Percentiles rank a stretch among this genome's conserved stretches.
Conservation (phyloP, 1,284 basidiomycete species). For the Lignosus rhinocerotis region DNA sequence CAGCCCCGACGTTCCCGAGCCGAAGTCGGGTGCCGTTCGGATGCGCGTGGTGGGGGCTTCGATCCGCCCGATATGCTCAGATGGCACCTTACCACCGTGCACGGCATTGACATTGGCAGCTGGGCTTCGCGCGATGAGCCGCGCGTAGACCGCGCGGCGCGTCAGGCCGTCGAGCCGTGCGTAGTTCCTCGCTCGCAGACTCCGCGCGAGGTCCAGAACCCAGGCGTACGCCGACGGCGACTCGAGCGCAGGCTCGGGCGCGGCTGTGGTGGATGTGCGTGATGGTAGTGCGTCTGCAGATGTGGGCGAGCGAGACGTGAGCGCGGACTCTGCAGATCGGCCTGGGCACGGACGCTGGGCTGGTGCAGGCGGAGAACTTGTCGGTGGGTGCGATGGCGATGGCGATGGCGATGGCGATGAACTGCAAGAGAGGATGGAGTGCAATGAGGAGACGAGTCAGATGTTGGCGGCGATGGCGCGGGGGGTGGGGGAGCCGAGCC, state of each 20-base stretch:
- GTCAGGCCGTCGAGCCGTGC: conserved; percentile 48
- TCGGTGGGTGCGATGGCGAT: not conserved
- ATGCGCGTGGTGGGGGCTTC: not conserved
- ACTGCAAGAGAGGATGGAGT: too few species aligned
- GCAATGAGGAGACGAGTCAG: not conserved
- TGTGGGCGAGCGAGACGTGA: not conserved
- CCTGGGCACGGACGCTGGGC: not conserved
- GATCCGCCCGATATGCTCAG: not conserved
- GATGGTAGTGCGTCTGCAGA: not conserved
- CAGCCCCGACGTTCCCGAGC: not conserved
- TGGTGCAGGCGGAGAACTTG: not conserved
- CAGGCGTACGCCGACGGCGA: conserved; percentile 37
- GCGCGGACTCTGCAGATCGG: not conserved
- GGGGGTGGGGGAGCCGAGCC: not conserved
- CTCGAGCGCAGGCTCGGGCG: not conserved
- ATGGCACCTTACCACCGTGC: not conserved
- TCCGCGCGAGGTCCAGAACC: conserved; percentile 48
- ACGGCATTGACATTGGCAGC: not conserved
- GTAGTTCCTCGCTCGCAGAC: conserved; percentile 54
- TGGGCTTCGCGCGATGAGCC: conserved; percentile 8
- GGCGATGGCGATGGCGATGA: not conserved
- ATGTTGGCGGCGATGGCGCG: not conserved
- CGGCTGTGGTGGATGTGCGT: not conserved
- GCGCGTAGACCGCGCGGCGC: conserved; percentile 13
- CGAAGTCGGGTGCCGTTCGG: not conserved